Conservation (phyloP, 768 basidiomycete species). For the Mycena albidolilacea region DNA sequence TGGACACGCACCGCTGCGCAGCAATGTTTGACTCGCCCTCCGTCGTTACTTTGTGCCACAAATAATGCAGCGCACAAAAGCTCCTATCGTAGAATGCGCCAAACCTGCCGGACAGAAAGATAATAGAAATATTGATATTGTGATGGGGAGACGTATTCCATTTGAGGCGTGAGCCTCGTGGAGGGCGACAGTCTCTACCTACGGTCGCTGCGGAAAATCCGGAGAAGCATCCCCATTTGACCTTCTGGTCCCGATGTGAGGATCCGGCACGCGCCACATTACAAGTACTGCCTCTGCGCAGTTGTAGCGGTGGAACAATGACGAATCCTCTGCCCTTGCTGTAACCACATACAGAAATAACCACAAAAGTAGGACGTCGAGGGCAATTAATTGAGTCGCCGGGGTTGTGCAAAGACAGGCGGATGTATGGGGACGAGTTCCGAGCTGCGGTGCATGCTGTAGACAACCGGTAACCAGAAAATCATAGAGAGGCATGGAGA, state of each 20-base stretch:
- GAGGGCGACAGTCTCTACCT: constrained; percentile 1
- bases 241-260: background rate
- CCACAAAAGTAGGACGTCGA: no score
- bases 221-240: background rate
- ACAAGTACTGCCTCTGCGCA: background rate
- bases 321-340: background rate
- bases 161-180: constrained; percentile 10
- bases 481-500: no score
- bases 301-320: background rate
- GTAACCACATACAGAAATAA: background rate
- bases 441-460: background rate
- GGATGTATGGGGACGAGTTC: background rate
- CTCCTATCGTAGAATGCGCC: background rate
- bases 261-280: background rate
- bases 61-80: background rate
- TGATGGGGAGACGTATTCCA: no score
- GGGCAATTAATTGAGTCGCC: background rate
- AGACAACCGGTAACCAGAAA: no score
- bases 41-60: background rate
- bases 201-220: background rate
- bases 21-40: background rate
- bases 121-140: no score
- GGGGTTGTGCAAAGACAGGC: no score
- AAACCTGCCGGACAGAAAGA: no score
- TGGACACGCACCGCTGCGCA: background rate